Base-by-base conservation (phyloP, 148 eudicot species). In the Chenopodium album region DNA sequence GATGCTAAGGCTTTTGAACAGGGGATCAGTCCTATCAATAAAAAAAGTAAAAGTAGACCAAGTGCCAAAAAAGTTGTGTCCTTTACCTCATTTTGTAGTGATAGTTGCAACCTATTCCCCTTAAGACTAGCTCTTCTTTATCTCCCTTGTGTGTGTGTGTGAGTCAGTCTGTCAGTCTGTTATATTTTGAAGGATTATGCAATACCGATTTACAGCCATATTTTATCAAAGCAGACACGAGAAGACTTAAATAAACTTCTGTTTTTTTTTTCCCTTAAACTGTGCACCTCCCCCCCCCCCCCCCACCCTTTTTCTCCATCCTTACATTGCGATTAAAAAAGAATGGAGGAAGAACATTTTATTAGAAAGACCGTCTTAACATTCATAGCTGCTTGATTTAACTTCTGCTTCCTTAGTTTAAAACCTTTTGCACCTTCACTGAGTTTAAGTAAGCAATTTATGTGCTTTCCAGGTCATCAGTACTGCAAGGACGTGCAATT, bases 401-500 rank as follows among this genome's bases (percentile, higher is more conserved):
- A 56, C 20, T 64, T 64, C 26, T 66, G 70, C 34, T 66, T 71
- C 20, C 10, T 3, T 71, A 71, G 44, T 50, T 74, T 3, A 1
- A 11, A 4, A 2, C 37, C 4, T 34, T 34, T 34, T 34, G 37
- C 37, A 34, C 37, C 37, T 34, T 34, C 32, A 26, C 5, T 13
- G 12, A 20, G 22, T 28, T 9, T 52, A 74, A 23, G 19, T 74
- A 26, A 48, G 63, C n/a, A 48, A 52, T 74, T 48, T 14, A 29
- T 28, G n/a, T 78, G 37, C 48, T 66, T 69, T 85, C 19, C 92
- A 97, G 99, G 99, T 97, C 79, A 97, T 97, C 91, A 97, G 99
- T 81, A 97, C 99, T 75, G 97, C 99, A 34, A 89, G 98, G 88
- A 97, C 99, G 50, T 97, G 99, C 88, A 97, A 92, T 85, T 89